Evolutionary conservation across 805 yeast genomes (phyloP).

Genomic region (Blastobotrys peoriensis): DNA sequence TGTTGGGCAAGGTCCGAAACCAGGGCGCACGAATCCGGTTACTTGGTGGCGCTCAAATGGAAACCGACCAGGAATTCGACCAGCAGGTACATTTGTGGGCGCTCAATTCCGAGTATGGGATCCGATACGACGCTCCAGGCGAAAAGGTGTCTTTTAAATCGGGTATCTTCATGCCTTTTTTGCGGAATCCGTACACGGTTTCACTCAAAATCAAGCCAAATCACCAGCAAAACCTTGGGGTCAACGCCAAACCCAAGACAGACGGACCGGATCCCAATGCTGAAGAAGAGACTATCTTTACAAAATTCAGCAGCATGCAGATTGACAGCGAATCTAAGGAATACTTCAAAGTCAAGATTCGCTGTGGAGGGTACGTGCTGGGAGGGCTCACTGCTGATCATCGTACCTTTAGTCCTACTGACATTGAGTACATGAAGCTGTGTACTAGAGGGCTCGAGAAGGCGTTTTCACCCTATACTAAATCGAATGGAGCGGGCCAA

Average conservation of each 20-base stretch:
- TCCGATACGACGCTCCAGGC: constrained; percentile 17
- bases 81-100: constrained; percentile 16
- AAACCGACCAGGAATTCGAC: constrained; percentile 15
- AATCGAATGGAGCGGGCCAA: too few relatives aligned
- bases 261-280: background rate
- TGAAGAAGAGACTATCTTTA: background rate
- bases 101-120: constrained; percentile 17
- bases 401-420: constrained; percentile 25
- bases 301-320: background rate
- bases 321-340: background rate
- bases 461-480: constrained; percentile 7
- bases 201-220: background rate
- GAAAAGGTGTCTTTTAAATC: constrained; percentile 14
- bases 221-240: background rate
- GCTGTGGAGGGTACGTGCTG: constrained; percentile 25
- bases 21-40: constrained; percentile 12
- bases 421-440: constrained; percentile 26
- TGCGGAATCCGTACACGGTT: background rate
- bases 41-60: constrained; percentile 17
- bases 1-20: constrained; percentile 6
- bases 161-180: constrained; percentile 23
- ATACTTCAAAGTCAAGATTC: constrained; percentile 3
- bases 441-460: constrained; percentile 25
- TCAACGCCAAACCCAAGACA: background rate
- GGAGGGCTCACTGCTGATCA: constrained; percentile 20